A percentile compares a stretch with the other conserved stretches of the same genome.
These are phyloP conservation scores for Hortiboletus campestris DNA, from an alignment of 768 basidiomycete species.

Conservation along the genomic window DNA sequence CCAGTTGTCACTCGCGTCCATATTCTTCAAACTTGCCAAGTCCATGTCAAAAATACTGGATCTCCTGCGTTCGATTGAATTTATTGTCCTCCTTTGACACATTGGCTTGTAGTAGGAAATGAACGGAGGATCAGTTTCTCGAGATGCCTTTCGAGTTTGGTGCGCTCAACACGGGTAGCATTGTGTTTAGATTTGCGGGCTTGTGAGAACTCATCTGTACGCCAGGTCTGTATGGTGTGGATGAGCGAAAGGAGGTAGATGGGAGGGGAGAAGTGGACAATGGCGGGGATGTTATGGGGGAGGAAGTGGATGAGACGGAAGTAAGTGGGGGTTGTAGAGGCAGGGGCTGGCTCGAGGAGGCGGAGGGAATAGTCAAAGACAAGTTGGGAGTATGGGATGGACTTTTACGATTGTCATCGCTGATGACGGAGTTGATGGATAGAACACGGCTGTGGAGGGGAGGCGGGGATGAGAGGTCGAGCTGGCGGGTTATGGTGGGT, in stretches of 20 bases:
- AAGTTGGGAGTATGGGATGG: slow-evolving; percentile 14
- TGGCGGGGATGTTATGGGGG: slow-evolving; percentile 25
- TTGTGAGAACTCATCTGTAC: slow-evolving; percentile 77
- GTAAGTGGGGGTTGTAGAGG: slow-evolving; percentile 14
- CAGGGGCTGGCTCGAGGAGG: slow-evolving; percentile 1
- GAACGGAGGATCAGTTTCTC: slow-evolving; percentile 83
- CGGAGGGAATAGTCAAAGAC: neutral
- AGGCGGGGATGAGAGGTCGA: slow-evolving; percentile 20
- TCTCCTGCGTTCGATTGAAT: slow-evolving; percentile 35
- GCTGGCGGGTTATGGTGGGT: slow-evolving; percentile 21
- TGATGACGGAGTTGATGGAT: slow-evolving; percentile 26
- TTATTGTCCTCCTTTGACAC: slow-evolving; percentile 12
- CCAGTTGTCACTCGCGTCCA: slow-evolving; percentile 71
- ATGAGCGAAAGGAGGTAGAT: slow-evolving; percentile 19
- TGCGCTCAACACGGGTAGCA: slow-evolving; percentile 68
- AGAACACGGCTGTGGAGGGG: slow-evolving; percentile 32
- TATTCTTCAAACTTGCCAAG: slow-evolving; percentile 49
- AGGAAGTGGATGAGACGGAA: slow-evolving; percentile 6
- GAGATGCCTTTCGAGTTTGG: slow-evolving; percentile 79
- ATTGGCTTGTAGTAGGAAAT: slow-evolving; percentile 47
- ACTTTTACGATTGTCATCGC: slow-evolving; percentile 11
- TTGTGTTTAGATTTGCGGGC: slow-evolving; percentile 39
- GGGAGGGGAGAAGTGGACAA: slow-evolving; percentile 24
- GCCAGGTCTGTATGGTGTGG: slow-evolving; percentile 82
- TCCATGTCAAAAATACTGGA: slow-evolving; percentile 78